These are phyloP conservation scores for Malassezia furfur DNA, from an alignment of 1,284 basidiomycete genomes.

Conservation along the genomic window DNA sequence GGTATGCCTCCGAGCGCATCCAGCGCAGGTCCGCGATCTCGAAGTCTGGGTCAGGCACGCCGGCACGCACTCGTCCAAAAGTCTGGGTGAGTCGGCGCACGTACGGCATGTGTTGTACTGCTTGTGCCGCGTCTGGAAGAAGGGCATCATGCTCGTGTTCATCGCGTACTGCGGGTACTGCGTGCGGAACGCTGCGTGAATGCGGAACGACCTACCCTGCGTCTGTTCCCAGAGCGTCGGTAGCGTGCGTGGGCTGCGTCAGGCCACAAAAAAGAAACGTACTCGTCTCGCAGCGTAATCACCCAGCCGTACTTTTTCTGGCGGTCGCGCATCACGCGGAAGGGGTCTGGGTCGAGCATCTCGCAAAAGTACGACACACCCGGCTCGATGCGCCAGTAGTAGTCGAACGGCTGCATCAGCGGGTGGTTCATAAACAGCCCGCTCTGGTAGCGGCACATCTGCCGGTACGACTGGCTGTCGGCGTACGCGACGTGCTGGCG, in stretches of 20 bases:
- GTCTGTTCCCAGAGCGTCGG: slow-evolving; percentile 63
- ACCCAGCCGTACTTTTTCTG: slow-evolving; percentile 65
- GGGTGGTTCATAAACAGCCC: slow-evolving; percentile 56
- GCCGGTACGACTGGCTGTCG: slow-evolving; percentile 56
- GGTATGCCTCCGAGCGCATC: slow-evolving; percentile 67
- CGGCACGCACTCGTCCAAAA: slow-evolving; percentile 52
- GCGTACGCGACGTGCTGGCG: slow-evolving; percentile 66
- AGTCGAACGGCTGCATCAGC: slow-evolving; percentile 63
- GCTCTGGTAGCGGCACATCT: slow-evolving; percentile 76
- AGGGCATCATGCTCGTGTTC: slow-evolving; percentile 61
- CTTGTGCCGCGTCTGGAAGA: slow-evolving; percentile 54
- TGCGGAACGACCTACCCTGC: slow-evolving; percentile 46
- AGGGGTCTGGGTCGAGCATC: slow-evolving; percentile 64
- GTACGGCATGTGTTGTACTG: slow-evolving; percentile 35
- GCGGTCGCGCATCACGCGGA: slow-evolving; percentile 71
- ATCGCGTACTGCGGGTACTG: slow-evolving; percentile 59
- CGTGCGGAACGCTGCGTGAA: slow-evolving; percentile 55
- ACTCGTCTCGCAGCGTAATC: slow-evolving; percentile 60
- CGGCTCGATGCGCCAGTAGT: slow-evolving; percentile 83
- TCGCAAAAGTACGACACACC: slow-evolving; percentile 68
- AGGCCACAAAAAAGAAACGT: neutral
- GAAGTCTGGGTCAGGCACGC: slow-evolving; percentile 55
- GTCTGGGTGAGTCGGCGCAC: neutral
- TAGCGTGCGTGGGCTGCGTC: slow-evolving; percentile 61
- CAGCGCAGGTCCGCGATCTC: slow-evolving; percentile 68